Conservation (phyloP, 2,329 filamentous ascomycete genomes). For the Sporothrix curviconia region DNA sequence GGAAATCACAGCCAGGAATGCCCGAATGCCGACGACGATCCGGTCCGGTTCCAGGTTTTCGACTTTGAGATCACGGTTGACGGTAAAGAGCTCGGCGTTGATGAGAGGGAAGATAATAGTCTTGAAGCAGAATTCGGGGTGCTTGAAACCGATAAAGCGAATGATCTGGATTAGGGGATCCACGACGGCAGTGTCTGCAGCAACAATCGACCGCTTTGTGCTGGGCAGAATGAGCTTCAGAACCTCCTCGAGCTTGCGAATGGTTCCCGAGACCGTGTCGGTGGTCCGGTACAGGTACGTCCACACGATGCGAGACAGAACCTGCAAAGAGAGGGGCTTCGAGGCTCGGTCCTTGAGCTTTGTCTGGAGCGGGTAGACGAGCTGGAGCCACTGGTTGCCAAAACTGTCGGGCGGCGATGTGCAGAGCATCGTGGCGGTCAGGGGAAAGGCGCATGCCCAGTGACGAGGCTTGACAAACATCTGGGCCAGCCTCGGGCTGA, state of each 20-base stretch:
- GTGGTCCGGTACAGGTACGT: conserved; percentile 83
- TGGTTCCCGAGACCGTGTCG: conserved; percentile 61
- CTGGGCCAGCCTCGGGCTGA: conserved; percentile 71
- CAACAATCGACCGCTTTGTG: conserved; percentile 72
- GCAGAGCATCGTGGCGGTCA: conserved; percentile 81
- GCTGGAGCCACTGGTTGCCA: conserved; percentile 75
- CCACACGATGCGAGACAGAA: conserved; percentile 86
- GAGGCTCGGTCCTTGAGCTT: conserved; percentile 78
- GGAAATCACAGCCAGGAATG: conserved; percentile 86
- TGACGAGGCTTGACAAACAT: conserved; percentile 89
- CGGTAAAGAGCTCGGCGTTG: conserved; percentile 80
- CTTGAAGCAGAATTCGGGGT: conserved; percentile 88
- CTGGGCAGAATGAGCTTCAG: conserved; percentile 75
- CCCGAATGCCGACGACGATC: conserved; percentile 93
- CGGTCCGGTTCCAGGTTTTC: conserved; percentile 93
- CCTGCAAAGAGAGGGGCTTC: conserved; percentile 74
- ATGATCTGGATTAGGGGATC: conserved; percentile 92
- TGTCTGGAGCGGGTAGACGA: conserved; percentile 69
- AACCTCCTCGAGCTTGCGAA: conserved; percentile 83
- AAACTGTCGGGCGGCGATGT: conserved; percentile 82
- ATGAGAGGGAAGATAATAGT: conserved; percentile 92
- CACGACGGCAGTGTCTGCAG: conserved; percentile 74
- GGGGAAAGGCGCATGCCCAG: conserved; percentile 81
- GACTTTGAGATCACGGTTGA: conserved; percentile 70
- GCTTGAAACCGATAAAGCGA: conserved; percentile 86